Base-by-base conservation (phyloP, 2,329 filamentous ascomycete genomes). In the Fusarium longipes region DNA sequence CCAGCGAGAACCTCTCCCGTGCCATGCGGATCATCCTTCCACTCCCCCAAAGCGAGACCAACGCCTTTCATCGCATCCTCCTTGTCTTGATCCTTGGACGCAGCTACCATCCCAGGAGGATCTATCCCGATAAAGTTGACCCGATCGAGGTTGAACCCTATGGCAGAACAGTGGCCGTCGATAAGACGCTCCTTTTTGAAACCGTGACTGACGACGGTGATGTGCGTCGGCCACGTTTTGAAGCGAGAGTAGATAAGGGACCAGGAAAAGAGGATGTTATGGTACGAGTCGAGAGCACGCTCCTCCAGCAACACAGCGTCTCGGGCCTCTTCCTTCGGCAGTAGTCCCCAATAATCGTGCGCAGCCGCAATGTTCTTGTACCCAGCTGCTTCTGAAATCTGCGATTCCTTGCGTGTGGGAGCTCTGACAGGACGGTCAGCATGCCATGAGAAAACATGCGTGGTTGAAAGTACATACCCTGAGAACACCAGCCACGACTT, bases 251-350 rank as follows among this genome's bases (percentile, higher is more conserved):
- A 79, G 72, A 87, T 88, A 33, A 79, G 74, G 17, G 82, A 70
- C 4, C 97, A 81, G 14, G 90, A 91, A 75, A 94, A 93, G 17
- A 97, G 79, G 7, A 97, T 80, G 75, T 97, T 97, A 75, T 93
- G 90, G 74, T 93, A 95, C 3, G 91, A 95, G 77, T 97, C 94
- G 2, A 95, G 88, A 0, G 94, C 93, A 54, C 86, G 83, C 10
- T 89, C 85, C 74, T 97, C 93, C 3, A 87, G 73, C 1, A 87
- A 74, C 18, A 93, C 80, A 9, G 53, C 61, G 20, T 57, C 17
- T 2, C 22, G n/a, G 2, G 54, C 39, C 3, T 63, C 42, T 4
- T 44, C 43, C 15, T 66, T 43, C 3, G 74, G 55, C 8, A 82
- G 50, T 14, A 83, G 71, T 12, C 68, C 74, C 75, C 84, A 88